Percentiles rank a stretch among this genome's conserved stretches.
Conservation (phyloP, 768 basidiomycete genomes). For the Myochromella boudieri region DNA sequence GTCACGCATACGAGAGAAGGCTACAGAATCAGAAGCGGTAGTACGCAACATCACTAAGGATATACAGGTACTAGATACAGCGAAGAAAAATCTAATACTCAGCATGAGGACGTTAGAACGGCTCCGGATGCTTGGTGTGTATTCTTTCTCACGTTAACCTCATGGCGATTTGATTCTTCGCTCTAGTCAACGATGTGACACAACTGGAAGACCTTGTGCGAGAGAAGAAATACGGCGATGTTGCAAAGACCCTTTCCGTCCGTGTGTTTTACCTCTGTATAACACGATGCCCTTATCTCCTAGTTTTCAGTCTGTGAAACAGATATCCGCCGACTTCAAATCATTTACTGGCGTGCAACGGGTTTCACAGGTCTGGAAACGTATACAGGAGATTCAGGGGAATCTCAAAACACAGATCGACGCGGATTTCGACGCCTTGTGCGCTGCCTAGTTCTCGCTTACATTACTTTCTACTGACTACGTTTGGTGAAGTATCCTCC, state of each 20-base stretch:
- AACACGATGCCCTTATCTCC: no score
- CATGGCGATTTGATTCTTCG: not conserved
- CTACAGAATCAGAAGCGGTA: slow-evolving; percentile 94
- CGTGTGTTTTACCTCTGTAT: no score
- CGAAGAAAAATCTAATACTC: slow-evolving; percentile 87
- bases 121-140: slow-evolving; percentile 90
- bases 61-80: slow-evolving; percentile 90
- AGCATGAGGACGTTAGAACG: slow-evolving; percentile 90
- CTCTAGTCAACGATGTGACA: slow-evolving; percentile 73
- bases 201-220: slow-evolving; percentile 79
- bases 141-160: not conserved
- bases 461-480: not conserved
- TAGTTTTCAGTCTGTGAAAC: slow-evolving; percentile 71
- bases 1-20: slow-evolving; percentile 94
- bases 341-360: slow-evolving; percentile 73
- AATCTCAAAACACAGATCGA: slow-evolving; percentile 80
- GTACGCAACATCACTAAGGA: slow-evolving; percentile 95
- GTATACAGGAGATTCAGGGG: slow-evolving; percentile 82
- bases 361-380: slow-evolving; percentile 75
- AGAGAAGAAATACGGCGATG: slow-evolving; percentile 79
- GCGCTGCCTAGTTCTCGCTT: slow-evolving; percentile 29
- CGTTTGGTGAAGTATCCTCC: slow-evolving; percentile 36
- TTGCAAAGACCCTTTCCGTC: slow-evolving; percentile 79
- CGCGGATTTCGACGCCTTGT: slow-evolving; percentile 92
- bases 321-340: slow-evolving; percentile 81